A percentile compares a stretch with the other conserved stretches of the same genome.
Evolutionary conservation across 75 land plant species (phyloP).

Genomic region (Sequoia sempervirens): DNA sequence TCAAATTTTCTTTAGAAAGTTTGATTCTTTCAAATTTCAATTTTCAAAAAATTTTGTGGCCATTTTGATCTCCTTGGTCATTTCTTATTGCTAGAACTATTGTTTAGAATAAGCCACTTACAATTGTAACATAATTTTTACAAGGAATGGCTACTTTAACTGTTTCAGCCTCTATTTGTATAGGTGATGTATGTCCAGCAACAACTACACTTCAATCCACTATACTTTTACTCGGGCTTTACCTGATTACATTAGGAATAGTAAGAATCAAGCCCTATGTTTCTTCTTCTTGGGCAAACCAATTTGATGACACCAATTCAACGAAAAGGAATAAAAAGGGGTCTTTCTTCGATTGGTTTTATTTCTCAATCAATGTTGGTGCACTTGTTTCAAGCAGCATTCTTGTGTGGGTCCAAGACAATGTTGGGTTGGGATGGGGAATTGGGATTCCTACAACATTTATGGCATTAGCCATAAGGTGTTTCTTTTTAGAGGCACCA

Average conservation of each 20-base stretch:
- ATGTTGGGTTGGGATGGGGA: slow-evolving; percentile 67
- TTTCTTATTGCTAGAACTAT: not conserved
- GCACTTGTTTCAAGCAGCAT: slow-evolving; percentile 68
- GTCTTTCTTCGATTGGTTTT: slow-evolving; percentile 50
- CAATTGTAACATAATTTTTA: not conserved
- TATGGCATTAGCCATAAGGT: slow-evolving; percentile 56
- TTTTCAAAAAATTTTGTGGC: not conserved
- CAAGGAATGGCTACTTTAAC: slow-evolving; percentile 85
- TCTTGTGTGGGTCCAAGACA: slow-evolving; percentile 25
- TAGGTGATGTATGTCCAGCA: slow-evolving; percentile 24
- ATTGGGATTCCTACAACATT: slow-evolving; percentile 67
- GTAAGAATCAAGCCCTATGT: slow-evolving; percentile 69
- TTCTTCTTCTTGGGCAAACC: slow-evolving; percentile 59
- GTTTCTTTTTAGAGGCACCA: slow-evolving; percentile 57
- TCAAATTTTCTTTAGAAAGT: not conserved
- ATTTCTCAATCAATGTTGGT: slow-evolving; percentile 62
- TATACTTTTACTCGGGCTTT: slow-evolving; percentile 31
- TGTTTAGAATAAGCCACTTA: not conserved
- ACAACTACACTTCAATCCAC: slow-evolving; percentile 27
- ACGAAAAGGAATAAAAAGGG: slow-evolving; percentile 48
- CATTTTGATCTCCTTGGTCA: not conserved
- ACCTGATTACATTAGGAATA: slow-evolving; percentile 67
- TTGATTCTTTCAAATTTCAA: not conserved
- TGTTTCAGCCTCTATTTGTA: slow-evolving; percentile 45
- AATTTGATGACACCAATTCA: slow-evolving; percentile 60